Evolutionary conservation across 2,329 filamentous ascomycete species (phyloP), one percentile per base, ranked within the genome.

Genomic region (Moelleriella libera): DNA sequence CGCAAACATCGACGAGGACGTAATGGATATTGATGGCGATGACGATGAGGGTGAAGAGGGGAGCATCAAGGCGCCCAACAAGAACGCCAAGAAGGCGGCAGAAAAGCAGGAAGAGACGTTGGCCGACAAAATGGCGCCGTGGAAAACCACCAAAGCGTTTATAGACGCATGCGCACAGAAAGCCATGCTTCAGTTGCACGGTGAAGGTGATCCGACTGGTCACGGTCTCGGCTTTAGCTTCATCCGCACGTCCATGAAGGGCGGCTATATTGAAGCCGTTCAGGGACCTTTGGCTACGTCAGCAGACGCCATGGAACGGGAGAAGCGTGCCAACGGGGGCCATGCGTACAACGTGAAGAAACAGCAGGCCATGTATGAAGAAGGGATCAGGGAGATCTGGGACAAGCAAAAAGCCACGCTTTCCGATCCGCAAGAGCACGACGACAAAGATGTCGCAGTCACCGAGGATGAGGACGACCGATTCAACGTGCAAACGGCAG

Each of bases 221-320:
- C 85, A 89, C 57, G 92, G 92, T 2, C 81, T 96, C 50, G 92
- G 87, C 2, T 95, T 97, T 69, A 96, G 87, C 61, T 96, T 98
- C 63, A 89, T 98, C 63, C 88, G 92, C 60, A 96, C 89, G 0
- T 94, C 88, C 1, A 98, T 98, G 92, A 98, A 98, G 66, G 92
- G 92, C 51, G 92, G 92, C 0, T 98, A 80, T 51, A 76, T 96
- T 64, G 87, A 89, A 59, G 84, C 88, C 21, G 78, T 94, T 30
- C 77, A 79, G 48, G 79, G 79, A 2, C 78, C 79, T 3, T 65
- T 78, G 40, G 76, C 78, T 6, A 82, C 78, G 3, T 80, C 78
- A 8, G 88, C 88, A 21, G 88, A 95, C 62, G 89, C 87, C 58
- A 86, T 89, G 51, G 85, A 88, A 58, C 85, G 89, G 51, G 87